Base-by-base conservation (phyloP, 306 rosid genomes). In the Coriaria nepalensis region DNA sequence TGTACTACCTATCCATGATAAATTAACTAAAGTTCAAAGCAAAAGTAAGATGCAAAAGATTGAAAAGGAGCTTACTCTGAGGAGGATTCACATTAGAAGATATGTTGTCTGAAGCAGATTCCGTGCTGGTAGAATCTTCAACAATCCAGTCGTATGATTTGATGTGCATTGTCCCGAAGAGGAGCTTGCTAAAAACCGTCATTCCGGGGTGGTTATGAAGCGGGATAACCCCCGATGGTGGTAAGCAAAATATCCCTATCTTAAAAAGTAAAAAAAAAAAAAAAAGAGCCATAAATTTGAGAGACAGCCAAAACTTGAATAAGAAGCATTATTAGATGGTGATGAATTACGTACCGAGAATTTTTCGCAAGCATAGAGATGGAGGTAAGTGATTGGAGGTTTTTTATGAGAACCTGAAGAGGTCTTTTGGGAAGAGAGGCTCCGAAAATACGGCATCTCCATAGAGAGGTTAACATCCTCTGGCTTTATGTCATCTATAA, bases 141-240 rank as follows among this genome's bases (percentile, higher is more conserved):
- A 14, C 78, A 9, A 64, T 87, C 98, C 98, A 90, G 38, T 90
- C 98, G 63, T 85, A 90, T 4, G 98, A 78, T 62, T 90, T 85
- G 69, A 90, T 81, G 69, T 90, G 94, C 96, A 85, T 82, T 1
- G 87, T 77, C 59, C 98, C 96, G 42, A 90, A 85, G 34, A 90
- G 83, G 45, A 90, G 79, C 59, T 90, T 90, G 55, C 95, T 81
- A 49, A 90, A 85, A 66, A 90, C 98, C 10, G 98, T 90, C 98
- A 90, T 90, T 45, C 83, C 96, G 4, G 98, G 98, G 59, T 90
- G 98, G 54, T 90, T 90, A 55, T 90, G 98, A 43, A 90, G 95
- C 20, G 98, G 98, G 49, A 90, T 59, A 48, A 85, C 83, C 34
- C 95, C 95, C 6, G 83, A 79, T n/a, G 96, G 95, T 13, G 98